These are phyloP conservation scores for Noccaea bulbosa DNA, from an alignment of 345 rosid species.

Conservation along the genomic window DNA sequence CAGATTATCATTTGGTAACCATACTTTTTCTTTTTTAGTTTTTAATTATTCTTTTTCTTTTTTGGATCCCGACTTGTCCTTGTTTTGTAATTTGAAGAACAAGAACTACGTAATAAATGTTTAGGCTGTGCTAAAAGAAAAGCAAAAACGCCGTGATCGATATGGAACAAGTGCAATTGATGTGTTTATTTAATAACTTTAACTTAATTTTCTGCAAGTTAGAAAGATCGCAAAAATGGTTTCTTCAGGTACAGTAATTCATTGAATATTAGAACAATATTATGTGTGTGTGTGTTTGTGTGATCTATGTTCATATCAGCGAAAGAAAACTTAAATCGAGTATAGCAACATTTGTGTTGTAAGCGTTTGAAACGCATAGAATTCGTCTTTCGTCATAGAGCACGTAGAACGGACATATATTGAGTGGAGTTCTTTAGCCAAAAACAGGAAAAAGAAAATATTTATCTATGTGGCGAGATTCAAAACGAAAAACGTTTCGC, in stretches of 20 bases:
- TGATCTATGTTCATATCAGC: not conserved
- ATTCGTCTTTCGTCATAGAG: not conserved
- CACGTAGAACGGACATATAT: too few species aligned
- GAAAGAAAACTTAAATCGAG: not conserved
- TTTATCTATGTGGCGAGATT: too few species aligned
- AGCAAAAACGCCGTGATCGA: not conserved
- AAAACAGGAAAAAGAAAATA: too few species aligned
- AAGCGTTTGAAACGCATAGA: not conserved
- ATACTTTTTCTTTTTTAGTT: slow-evolving; percentile 13
- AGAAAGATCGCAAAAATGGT: not conserved
- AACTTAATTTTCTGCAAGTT: not conserved
- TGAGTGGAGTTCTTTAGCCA: too few species aligned
- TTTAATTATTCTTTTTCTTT: not conserved
- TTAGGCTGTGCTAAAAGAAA: not conserved
- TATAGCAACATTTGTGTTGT: not conserved
- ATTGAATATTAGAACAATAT: too few species aligned
- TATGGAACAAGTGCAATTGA: not conserved
- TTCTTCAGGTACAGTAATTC: too few species aligned
- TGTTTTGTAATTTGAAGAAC: not conserved
- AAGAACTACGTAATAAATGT: not conserved
- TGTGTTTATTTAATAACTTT: not conserved
- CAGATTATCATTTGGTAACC: slow-evolving; percentile 42
- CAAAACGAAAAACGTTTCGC: too few species aligned
- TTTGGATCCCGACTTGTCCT: slow-evolving; percentile 27
- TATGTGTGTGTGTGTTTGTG: too few species aligned